Percentiles rank a stretch among this genome's conserved stretches.
Conservation (phyloP, 2,329 filamentous ascomycete genomes). For the Dichotomopilus funicola region DNA sequence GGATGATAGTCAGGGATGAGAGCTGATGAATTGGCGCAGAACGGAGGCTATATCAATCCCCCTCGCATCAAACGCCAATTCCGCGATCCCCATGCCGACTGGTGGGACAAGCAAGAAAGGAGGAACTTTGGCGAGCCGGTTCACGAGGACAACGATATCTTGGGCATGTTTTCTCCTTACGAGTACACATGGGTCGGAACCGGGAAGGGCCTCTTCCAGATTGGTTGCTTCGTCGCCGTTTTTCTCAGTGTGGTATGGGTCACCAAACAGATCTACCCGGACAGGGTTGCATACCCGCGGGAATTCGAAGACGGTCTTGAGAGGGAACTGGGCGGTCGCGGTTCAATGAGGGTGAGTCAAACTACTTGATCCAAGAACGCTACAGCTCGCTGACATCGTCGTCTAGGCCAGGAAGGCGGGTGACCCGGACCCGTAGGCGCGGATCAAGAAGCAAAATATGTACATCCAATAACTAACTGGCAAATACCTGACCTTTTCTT, state of each 20-base stretch:
- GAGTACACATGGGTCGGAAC: conserved; percentile 79
- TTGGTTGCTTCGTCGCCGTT: conserved; percentile 59
- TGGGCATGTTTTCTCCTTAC: conserved; percentile 83
- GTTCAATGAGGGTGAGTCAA: conserved; percentile 58
- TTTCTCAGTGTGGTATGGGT: conserved; percentile 60
- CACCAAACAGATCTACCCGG: conserved; percentile 65
- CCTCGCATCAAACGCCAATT: conserved; percentile 77
- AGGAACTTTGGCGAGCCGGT: conserved; percentile 95
- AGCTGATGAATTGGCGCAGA: conserved; percentile 44
- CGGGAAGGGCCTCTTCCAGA: conserved; percentile 60
- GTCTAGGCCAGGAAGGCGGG: conserved; percentile 47
- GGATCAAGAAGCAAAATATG: conserved; percentile 3
- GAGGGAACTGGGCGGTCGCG: conserved; percentile 65
- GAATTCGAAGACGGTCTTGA: conserved; percentile 68
- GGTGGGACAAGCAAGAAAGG: conserved; percentile 97
- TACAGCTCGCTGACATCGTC: conserved; percentile 14
- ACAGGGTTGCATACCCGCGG: conserved; percentile 61
- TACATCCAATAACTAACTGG: conserved; percentile 14
- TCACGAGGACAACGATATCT: conserved; percentile 91
- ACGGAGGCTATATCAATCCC: conserved; percentile 78
- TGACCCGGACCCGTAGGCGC: conserved; percentile 46
- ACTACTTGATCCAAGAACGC: neutral
- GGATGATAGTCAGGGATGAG: neutral
- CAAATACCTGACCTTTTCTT: conserved; percentile 10
- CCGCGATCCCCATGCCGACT: conserved; percentile 86